phyloP scores from a whole-genome alignment of 2,329 filamentous ascomycete genomes.

The Calonectria henricotiae region DNA sequence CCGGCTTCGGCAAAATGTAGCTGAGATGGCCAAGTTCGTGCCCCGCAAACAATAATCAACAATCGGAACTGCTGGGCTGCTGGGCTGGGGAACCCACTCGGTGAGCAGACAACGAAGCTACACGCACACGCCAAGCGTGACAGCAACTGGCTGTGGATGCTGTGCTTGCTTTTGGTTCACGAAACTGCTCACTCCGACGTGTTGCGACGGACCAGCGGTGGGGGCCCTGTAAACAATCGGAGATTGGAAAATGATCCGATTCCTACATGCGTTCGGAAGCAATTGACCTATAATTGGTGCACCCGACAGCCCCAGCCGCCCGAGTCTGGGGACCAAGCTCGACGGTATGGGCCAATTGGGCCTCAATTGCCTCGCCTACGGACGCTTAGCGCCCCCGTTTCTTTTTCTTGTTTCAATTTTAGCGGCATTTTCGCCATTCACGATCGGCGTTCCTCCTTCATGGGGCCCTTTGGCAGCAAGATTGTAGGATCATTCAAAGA shows the following conservation, averaged over 20 bases:
- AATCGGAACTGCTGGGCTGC: conserved; percentile 3
- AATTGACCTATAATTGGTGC: conserved; percentile 23
- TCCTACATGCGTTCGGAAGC: conserved; percentile 18
- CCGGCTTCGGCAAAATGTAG: not conserved
- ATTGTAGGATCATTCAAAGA: not conserved
- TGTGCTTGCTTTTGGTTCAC: conserved; percentile 22
- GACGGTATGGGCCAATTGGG: not conserved
- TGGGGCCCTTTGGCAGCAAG: not conserved
- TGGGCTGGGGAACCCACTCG: conserved; percentile 17
- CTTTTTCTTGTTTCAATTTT: conserved; percentile 9
- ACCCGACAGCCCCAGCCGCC: conserved; percentile 1
- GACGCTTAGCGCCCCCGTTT: not conserved
- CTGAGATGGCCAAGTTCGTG: not conserved
- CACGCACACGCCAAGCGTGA: not conserved
- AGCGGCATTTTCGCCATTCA: not conserved
- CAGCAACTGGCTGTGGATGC: not conserved
- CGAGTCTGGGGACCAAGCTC: not conserved
- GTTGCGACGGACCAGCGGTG: conserved; percentile 1
- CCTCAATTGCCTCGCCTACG: not conserved
- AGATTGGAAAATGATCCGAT: conserved; percentile 24
- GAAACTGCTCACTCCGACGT: conserved; percentile 17
- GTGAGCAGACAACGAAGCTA: conserved; percentile 12
- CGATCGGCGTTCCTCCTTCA: not conserved
- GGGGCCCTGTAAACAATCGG: conserved; percentile 21
- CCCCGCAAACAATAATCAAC: conserved; percentile 17